Evolutionary conservation across 139 green algal genomes (phyloP).

Genomic region (Pseudopediastrum boryanum): DNA sequence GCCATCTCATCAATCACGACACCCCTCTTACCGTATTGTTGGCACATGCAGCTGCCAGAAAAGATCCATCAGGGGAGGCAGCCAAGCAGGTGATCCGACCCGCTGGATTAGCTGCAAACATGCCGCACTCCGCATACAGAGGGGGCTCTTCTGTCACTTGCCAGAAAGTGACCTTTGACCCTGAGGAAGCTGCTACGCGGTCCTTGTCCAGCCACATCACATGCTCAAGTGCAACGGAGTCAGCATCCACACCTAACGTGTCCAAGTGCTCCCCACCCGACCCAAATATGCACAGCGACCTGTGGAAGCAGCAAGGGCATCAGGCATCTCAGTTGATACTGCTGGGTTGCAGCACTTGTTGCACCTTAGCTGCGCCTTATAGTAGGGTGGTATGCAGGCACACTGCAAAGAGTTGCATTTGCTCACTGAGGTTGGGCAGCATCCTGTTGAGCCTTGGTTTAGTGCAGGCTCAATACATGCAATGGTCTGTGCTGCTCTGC

Average conservation of each 20-base stretch:
- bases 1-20: neutral
- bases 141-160: conserved; percentile 40
- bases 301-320: neutral
- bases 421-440: too few relatives aligned
- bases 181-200: conserved; percentile 36
- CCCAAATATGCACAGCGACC: conserved; percentile 55
- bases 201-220: conserved; percentile 40
- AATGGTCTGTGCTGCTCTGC: too few relatives aligned
- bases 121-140: conserved; percentile 3
- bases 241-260: conserved; percentile 33
- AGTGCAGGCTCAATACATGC: too few relatives aligned
- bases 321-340: neutral
- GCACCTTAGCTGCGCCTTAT: too few relatives aligned
- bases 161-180: conserved; percentile 43
- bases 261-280: conserved; percentile 51
- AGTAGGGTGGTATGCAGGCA: too few relatives aligned
- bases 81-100: conserved; percentile 19
- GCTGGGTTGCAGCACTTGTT: neutral
- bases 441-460: too few relatives aligned
- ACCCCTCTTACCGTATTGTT: conserved; percentile 44
- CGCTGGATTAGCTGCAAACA: conserved; percentile 56
- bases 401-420: too few relatives aligned
- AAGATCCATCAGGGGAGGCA: conserved; percentile 16
- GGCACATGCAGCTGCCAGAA: conserved; percentile 47
- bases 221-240: conserved; percentile 22